These are phyloP conservation scores for Pseudotsuga menziesii DNA, from an alignment of 75 land plant genomes.

Conservation along the genomic window DNA sequence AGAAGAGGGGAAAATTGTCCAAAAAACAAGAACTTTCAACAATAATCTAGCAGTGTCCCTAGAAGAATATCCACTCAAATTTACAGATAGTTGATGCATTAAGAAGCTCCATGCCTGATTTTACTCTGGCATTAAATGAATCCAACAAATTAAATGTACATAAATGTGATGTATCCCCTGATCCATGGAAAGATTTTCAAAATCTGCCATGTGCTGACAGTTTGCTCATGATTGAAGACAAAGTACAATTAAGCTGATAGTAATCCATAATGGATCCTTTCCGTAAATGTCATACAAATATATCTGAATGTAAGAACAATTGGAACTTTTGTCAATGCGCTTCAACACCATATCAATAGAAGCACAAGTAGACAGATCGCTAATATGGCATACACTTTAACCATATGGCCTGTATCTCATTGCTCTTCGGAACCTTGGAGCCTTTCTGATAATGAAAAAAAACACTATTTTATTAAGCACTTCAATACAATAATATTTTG, in stretches of 20 bases:
- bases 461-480: neutral
- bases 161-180: neutral
- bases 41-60: neutral
- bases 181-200: slow-evolving; percentile 4
- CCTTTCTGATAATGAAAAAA: slow-evolving; percentile 52
- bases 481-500: neutral
- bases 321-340: neutral
- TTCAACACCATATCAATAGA: neutral
- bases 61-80: neutral
- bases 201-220: slow-evolving; percentile 4
- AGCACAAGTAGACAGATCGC: neutral
- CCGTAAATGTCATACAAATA: neutral
- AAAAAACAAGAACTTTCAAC: too few relatives aligned
- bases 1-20: neutral
- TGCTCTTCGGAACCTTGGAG: slow-evolving; percentile 76
- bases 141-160: slow-evolving; percentile 9
- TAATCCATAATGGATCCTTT: slow-evolving; percentile 4
- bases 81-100: too few relatives aligned
- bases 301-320: neutral
- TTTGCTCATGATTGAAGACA: slow-evolving; percentile 6
- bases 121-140: neutral
- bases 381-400: slow-evolving; percentile 9
- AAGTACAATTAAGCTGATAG: neutral
- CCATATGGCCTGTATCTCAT: slow-evolving; percentile 78
- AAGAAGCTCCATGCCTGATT: too few relatives aligned